Conservation (phyloP, 164 flowering plant species). For the Nymphaea colorata region DNA sequence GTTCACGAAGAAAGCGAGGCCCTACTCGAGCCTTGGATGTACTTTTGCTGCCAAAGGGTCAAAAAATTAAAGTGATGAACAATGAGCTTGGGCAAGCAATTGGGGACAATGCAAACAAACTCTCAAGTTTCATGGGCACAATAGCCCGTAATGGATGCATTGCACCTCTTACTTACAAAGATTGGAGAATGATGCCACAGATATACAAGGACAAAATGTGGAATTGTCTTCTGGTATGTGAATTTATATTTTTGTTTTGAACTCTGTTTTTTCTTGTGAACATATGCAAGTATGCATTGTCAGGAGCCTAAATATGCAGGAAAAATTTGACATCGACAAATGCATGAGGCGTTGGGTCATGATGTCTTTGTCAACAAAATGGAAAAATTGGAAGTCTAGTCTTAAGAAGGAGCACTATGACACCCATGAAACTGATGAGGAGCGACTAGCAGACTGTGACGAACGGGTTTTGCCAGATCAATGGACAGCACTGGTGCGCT, state of each 20-base stretch:
- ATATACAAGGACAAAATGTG: conserved; percentile 1
- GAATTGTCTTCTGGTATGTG: neutral
- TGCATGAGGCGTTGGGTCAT: conserved; percentile 14
- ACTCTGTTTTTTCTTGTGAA: neutral
- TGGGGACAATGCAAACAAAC: neutral
- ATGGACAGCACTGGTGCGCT: conserved; percentile 14
- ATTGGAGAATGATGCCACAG: conserved; percentile 3
- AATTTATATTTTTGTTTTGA: neutral
- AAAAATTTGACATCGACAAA: conserved; percentile 16
- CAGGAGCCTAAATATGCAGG: conserved; percentile 7
- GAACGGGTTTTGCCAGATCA: conserved; percentile 16
- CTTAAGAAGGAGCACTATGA: conserved; percentile 15
- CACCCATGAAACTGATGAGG: conserved; percentile 14
- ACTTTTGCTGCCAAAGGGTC: neutral
- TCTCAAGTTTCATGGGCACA: conserved; percentile 3
- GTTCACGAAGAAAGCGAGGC: neutral
- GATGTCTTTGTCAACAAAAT: conserved; percentile 11
- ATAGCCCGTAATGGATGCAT: conserved; percentile 1
- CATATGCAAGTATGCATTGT: neutral
- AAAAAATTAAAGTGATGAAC: neutral
- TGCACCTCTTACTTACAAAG: neutral
- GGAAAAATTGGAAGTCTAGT: conserved; percentile 17
- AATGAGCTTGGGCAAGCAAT: neutral
- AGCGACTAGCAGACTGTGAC: conserved; percentile 11
- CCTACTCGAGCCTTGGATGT: neutral